phyloP scores from a whole-genome alignment of 1,284 basidiomycete genomes.

The Leccinum pachyderme region DNA sequence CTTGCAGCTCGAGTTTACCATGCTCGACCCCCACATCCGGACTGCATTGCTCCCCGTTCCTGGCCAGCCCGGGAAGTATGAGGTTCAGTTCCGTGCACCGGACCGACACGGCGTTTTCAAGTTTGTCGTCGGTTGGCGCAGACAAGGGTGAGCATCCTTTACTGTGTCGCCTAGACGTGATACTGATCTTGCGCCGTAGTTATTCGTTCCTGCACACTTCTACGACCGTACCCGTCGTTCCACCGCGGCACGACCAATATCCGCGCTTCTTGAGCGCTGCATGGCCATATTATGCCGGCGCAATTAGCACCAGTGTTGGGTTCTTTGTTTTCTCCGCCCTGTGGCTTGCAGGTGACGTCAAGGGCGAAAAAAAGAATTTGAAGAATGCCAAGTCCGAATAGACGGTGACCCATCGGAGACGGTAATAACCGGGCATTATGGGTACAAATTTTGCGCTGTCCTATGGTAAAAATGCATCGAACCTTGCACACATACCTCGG shows the following conservation, averaged over 20 bases:
- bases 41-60: constrained; percentile 61
- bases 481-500: constrained; percentile 23
- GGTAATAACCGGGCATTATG: not conserved
- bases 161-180: not conserved
- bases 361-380: constrained; percentile 41
- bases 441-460: constrained; percentile 4
- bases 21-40: constrained; percentile 95
- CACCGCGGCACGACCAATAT: constrained; percentile 92
- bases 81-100: constrained; percentile 80
- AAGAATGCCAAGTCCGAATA: constrained; percentile 55
- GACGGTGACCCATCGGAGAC: constrained; percentile 3
- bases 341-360: constrained; percentile 80
- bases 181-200: constrained; percentile 36
- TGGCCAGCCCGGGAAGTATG: constrained; percentile 65
- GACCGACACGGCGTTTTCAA: constrained; percentile 99
- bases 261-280: constrained; percentile 92
- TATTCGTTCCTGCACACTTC: constrained; percentile 71
- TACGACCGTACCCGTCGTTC: constrained; percentile 84
- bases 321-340: constrained; percentile 83
- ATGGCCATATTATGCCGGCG: constrained; percentile 92
- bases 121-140: constrained; percentile 86
- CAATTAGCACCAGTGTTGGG: constrained; percentile 80
- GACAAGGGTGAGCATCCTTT: constrained; percentile 65
- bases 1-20: constrained; percentile 93
- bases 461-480: constrained; percentile 9